Conservation (phyloP, 495 filamentous ascomycete species). For the Annulohypoxylon moriforme region DNA sequence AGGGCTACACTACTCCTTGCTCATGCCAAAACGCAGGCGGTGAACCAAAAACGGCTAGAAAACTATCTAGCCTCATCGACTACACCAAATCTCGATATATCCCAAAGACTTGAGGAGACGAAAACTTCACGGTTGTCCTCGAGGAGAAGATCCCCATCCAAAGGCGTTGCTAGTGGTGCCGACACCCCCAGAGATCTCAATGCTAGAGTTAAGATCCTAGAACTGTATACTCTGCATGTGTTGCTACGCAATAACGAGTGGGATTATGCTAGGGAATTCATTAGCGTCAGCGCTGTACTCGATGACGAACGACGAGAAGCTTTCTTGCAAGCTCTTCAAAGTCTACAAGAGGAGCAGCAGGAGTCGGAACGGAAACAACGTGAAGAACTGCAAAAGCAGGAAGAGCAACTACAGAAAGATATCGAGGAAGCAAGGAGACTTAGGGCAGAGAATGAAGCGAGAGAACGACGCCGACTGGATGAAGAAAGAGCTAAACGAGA, state of each 20-base stretch:
- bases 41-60: conserved; percentile 90
- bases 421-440: conserved; percentile 68
- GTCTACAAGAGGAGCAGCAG: conserved; percentile 75
- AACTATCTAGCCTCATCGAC: conserved; percentile 85
- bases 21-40: conserved; percentile 81
- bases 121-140: conserved; percentile 40
- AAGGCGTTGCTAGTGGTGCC: conserved; percentile 67
- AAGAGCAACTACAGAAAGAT: conserved; percentile 67
- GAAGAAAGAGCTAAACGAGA: conserved; percentile 58
- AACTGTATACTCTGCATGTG: conserved; percentile 93
- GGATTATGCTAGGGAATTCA: conserved; percentile 93
- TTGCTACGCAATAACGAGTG: conserved; percentile 91
- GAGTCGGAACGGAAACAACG: conserved; percentile 71
- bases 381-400: conserved; percentile 70
- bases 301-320: conserved; percentile 92
- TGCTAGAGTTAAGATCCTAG: conserved; percentile 85
- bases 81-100: conserved; percentile 73
- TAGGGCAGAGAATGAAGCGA: conserved; percentile 64
- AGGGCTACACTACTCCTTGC: conserved; percentile 87
- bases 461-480: conserved; percentile 58
- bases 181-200: conserved; percentile 81
- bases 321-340: conserved; percentile 80
- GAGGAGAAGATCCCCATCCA: conserved; percentile 51
- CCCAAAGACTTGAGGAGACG: conserved; percentile 63
- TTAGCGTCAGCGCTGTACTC: conserved; percentile 81